Percentiles rank a stretch among this genome's conserved stretches.
These are phyloP conservation scores for Ophiostoma montium DNA, from an alignment of 2,329 filamentous ascomycete genomes.

Conservation along the genomic window DNA sequence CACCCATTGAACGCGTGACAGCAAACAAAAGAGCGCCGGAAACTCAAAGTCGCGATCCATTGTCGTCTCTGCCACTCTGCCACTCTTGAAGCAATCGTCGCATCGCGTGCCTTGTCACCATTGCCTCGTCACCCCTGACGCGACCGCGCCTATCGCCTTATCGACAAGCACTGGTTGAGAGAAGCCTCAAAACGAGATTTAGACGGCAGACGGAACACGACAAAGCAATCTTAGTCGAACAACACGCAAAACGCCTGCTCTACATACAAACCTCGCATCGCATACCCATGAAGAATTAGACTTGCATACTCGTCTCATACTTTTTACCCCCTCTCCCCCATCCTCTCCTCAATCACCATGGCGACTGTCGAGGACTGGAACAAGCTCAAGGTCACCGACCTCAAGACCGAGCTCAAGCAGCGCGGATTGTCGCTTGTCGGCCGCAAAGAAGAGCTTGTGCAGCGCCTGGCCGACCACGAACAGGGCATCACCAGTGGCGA, in stretches of 20 bases:
- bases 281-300: too few species aligned
- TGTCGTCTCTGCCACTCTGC: not conserved
- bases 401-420: conserved; percentile 60
- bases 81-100: not conserved
- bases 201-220: too few species aligned
- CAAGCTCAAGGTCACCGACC: conserved; percentile 57
- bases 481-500: not conserved
- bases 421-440: conserved; percentile 56
- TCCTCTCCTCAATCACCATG: not conserved
- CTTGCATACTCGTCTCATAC: not conserved
- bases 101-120: not conserved
- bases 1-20: not conserved
- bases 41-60: not conserved
- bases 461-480: conserved; percentile 34
- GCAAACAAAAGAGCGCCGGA: not conserved
- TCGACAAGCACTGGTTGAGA: not conserved
- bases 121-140: not conserved
- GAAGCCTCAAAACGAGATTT: not conserved
- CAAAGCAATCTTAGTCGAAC: too few species aligned
- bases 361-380: conserved; percentile 36
- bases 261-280: not conserved
- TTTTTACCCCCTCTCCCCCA: not conserved
- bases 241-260: too few species aligned
- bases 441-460: conserved; percentile 57
- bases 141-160: not conserved